Conservation (phyloP, 2,329 filamentous ascomycete species). For the Pseudocercospora cruenta region DNA sequence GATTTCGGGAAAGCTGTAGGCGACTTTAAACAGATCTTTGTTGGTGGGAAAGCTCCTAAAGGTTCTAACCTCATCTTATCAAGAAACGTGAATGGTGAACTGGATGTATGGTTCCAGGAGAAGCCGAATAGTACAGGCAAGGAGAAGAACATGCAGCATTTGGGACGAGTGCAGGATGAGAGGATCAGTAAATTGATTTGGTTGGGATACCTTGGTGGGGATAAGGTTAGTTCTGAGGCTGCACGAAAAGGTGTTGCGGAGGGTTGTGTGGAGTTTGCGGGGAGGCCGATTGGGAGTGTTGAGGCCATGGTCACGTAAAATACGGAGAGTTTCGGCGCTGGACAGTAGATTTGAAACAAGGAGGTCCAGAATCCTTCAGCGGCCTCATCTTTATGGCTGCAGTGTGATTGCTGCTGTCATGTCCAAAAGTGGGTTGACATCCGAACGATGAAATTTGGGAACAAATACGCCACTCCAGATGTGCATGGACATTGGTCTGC, state of each 20-base stretch:
- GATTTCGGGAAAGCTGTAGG: conserved; percentile 74
- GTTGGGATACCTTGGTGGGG: conserved; percentile 87
- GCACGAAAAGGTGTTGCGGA: conserved; percentile 82
- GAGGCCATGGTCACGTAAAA: conserved; percentile 67
- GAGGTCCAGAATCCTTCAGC: no score
- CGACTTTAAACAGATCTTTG: conserved; percentile 81
- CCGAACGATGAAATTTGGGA: no score
- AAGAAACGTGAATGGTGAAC: conserved; percentile 65
- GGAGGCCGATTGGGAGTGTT: conserved; percentile 83
- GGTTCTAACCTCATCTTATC: conserved; percentile 74
- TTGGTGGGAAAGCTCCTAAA: conserved; percentile 76
- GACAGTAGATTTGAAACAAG: no score
- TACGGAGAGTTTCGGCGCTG: no score
- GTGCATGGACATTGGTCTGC: no score
- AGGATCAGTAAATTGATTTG: conserved; percentile 79
- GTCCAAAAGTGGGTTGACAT: no score
- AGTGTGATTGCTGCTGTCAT: no score
- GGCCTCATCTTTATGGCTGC: no score
- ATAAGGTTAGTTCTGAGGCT: conserved; percentile 81
- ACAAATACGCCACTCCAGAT: no score
- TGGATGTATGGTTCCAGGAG: conserved; percentile 70
- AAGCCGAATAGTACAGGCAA: conserved; percentile 42
- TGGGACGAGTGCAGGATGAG: conserved; percentile 79
- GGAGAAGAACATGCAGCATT: conserved; percentile 49
- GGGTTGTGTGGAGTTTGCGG: conserved; percentile 84